Percentiles rank a stretch among this genome's conserved stretches.
These are phyloP conservation scores for Lanmaoa rubissima DNA, from an alignment of 768 basidiomycete genomes.

Conservation along the genomic window DNA sequence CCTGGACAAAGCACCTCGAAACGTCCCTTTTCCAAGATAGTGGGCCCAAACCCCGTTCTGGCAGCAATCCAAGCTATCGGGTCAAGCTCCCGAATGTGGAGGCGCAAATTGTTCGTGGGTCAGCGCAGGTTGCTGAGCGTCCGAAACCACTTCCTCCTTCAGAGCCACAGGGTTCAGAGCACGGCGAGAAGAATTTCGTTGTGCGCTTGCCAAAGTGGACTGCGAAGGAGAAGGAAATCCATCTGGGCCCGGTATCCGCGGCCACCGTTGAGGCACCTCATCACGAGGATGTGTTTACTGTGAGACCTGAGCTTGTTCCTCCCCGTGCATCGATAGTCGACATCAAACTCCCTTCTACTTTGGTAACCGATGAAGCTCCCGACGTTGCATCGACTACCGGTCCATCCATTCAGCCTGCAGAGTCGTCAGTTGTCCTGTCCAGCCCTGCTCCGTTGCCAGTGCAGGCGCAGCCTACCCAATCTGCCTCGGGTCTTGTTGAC, in stretches of 20 bases:
- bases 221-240: constrained; percentile 35
- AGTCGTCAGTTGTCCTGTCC: constrained; percentile 7
- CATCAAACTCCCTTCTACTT: constrained; percentile 30
- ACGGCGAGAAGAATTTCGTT: constrained; percentile 44
- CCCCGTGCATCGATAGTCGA: constrained; percentile 25
- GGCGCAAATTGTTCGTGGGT: constrained; percentile 43
- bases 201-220: constrained; percentile 53
- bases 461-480: constrained; percentile 12
- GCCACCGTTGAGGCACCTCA: constrained; percentile 37
- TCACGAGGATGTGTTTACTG: constrained; percentile 57
- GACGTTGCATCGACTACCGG: constrained; percentile 2
- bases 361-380: constrained; percentile 8
- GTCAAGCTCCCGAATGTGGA: constrained; percentile 60
- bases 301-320: constrained; percentile 47
- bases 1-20: constrained; percentile 85
- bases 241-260: constrained; percentile 9
- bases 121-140: constrained; percentile 10
- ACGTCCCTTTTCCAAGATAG: constrained; percentile 67
- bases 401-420: constrained; percentile 11
- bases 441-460: constrained; percentile 6
- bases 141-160: constrained; percentile 19
- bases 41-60: constrained; percentile 54
- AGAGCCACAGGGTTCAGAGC: constrained; percentile 35
- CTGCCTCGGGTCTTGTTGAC: constrained; percentile 11
- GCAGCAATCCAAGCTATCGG: constrained; percentile 53